phyloP scores from a whole-genome alignment of 257 asterid genomes.

The Solanum sitiens region DNA sequence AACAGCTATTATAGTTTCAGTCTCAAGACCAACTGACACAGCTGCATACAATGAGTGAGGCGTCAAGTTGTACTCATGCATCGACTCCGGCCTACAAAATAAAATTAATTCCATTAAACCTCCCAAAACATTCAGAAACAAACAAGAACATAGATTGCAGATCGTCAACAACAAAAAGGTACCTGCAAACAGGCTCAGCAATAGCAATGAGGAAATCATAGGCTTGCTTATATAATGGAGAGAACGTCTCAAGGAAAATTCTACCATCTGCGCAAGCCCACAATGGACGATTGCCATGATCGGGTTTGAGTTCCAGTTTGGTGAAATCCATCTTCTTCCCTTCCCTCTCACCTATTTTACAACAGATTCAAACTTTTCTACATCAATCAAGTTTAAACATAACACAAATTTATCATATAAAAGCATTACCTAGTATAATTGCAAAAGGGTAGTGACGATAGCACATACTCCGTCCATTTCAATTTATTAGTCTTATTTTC shows the following conservation, averaged over 20 bases:
- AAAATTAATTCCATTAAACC: not conserved
- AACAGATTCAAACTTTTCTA: not conserved
- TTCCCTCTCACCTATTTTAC: constrained; percentile 29
- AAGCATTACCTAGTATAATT: not conserved
- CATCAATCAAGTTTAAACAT: not conserved
- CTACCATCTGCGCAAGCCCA: constrained; percentile 99
- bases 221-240: constrained; percentile 83
- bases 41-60: constrained; percentile 96
- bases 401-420: not conserved
- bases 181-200: constrained; percentile 99
- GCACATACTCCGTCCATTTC: not conserved
- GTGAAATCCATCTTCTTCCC: constrained; percentile 82
- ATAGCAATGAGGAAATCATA: constrained; percentile 97
- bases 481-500: not conserved
- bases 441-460: not conserved
- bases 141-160: not conserved
- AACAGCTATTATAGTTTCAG: constrained; percentile 83
- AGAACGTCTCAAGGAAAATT: constrained; percentile 88
- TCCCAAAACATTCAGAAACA: not conserved
- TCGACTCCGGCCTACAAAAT: constrained; percentile 82
- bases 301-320: constrained; percentile 83
- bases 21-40: constrained; percentile 95
- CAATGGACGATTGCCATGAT: constrained; percentile 75
- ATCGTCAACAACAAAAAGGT: not conserved
- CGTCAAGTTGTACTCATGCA: constrained; percentile 97